Evolutionary conservation across 345 rosid genomes (phyloP).

Genomic region (Aquilaria yunnanensis): DNA sequence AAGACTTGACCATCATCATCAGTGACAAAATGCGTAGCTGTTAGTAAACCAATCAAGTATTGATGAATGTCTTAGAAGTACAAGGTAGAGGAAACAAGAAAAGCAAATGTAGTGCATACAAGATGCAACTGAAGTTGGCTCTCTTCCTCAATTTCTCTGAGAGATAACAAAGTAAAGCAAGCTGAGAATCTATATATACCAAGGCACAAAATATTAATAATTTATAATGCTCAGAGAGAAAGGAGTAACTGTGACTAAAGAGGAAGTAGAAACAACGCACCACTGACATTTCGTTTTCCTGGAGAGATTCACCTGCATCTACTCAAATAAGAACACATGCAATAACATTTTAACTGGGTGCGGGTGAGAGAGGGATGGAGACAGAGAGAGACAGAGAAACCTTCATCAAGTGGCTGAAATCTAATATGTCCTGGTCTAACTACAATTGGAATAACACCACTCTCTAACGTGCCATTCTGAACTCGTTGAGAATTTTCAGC

Average conservation of each 20-base stretch:
- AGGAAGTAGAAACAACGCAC: slow-evolving; percentile 34
- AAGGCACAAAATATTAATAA: too few relatives aligned
- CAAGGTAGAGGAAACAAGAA: too few relatives aligned
- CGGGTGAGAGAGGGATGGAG: neutral
- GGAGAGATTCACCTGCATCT: slow-evolving; percentile 33
- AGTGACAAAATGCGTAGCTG: too few relatives aligned
- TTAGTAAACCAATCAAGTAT: too few relatives aligned
- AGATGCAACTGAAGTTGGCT: too few relatives aligned
- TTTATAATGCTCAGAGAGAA: too few relatives aligned
- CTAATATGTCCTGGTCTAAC: slow-evolving; percentile 95
- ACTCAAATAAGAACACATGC: slow-evolving; percentile 28
- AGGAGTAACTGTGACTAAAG: slow-evolving; percentile 2
- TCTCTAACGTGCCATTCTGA: slow-evolving; percentile 31
- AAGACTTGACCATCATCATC: too few relatives aligned
- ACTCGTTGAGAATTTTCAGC: slow-evolving; percentile 24
- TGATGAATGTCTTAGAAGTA: too few relatives aligned
- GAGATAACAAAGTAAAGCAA: too few relatives aligned
- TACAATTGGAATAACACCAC: slow-evolving; percentile 58
- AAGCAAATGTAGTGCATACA: too few relatives aligned
- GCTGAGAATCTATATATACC: too few relatives aligned
- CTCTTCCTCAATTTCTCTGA: too few relatives aligned
- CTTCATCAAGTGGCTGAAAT: slow-evolving; percentile 59
- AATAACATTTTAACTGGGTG: slow-evolving; percentile 12
- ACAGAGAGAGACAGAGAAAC: slow-evolving; percentile 21
- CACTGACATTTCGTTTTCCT: slow-evolving; percentile 38